Conservation (phyloP, 139 green algal genomes). For the Deuterostichococcus epilithicus region DNA sequence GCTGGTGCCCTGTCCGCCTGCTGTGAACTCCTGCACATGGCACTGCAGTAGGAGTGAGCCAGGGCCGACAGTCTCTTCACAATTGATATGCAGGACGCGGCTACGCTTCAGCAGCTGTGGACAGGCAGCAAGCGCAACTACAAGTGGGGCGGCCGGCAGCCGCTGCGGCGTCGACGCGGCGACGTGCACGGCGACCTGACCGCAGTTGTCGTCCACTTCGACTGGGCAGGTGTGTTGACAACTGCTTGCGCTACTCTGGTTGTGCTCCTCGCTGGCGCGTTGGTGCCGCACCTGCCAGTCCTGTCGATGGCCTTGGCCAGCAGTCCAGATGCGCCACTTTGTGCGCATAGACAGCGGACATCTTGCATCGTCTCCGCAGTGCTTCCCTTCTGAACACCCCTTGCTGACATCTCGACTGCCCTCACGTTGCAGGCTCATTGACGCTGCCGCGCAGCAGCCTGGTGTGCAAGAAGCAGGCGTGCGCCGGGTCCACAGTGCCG, state of each 20-base stretch:
- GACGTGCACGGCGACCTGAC: conserved; percentile 32
- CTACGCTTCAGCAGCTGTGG: conserved; percentile 15
- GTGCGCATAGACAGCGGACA: conserved; percentile 1
- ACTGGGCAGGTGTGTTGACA: conserved; percentile 3
- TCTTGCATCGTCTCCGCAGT: not conserved
- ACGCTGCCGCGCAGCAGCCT: not conserved
- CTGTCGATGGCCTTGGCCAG: not conserved
- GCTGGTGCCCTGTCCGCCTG: no score
- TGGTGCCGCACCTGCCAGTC: not conserved
- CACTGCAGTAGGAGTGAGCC: no score
- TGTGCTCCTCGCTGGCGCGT: not conserved
- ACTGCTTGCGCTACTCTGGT: not conserved
- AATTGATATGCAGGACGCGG: not conserved
- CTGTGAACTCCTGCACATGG: not conserved
- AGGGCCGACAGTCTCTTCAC: not conserved
- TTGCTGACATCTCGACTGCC: not conserved
- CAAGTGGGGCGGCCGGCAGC: conserved; percentile 17
- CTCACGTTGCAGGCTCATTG: not conserved
- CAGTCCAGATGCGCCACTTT: not conserved
- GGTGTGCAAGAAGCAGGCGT: not conserved
- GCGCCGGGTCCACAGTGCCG: not conserved
- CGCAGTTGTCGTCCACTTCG: conserved; percentile 17
- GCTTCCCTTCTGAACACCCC: not conserved
- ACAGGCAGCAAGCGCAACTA: conserved; percentile 17
- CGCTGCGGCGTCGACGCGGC: conserved; percentile 20